Conservation (phyloP, 2,329 filamentous ascomycete species). For the Penicillium sp. region DNA sequence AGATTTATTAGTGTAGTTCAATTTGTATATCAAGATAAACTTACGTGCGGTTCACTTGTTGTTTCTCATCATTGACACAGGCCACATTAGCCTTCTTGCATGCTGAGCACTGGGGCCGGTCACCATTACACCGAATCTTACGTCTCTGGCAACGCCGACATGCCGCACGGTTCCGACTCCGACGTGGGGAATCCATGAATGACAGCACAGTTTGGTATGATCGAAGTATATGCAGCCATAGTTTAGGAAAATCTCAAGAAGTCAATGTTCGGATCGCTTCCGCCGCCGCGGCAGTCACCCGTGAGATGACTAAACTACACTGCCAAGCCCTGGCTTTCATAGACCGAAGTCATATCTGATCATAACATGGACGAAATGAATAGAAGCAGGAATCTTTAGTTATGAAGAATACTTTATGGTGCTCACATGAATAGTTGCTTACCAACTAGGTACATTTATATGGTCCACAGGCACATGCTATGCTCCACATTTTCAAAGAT, state of each 20-base stretch:
- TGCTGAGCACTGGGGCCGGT: constrained; percentile 44
- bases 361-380: too few relatives aligned
- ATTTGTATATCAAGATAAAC: neutral
- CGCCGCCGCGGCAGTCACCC: constrained; percentile 1
- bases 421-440: too few relatives aligned
- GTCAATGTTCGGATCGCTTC: constrained; percentile 4
- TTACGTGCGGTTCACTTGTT: constrained; percentile 47
- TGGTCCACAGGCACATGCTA: too few relatives aligned
- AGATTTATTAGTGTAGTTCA: neutral
- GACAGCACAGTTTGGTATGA: neutral
- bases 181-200: constrained; percentile 27
- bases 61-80: constrained; percentile 50
- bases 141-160: constrained; percentile 48
- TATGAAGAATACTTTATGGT: too few relatives aligned
- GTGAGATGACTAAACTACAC: neutral
- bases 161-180: constrained; percentile 34
- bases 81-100: constrained; percentile 45
- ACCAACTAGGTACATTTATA: too few relatives aligned
- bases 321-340: neutral
- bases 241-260: neutral
- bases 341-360: too few relatives aligned
- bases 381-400: too few relatives aligned
- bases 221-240: neutral
- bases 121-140: constrained; percentile 53
- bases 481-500: too few relatives aligned